These are phyloP conservation scores for Sporothrix luriei DNA, from an alignment of 2,329 filamentous ascomycete genomes.

Conservation along the genomic window DNA sequence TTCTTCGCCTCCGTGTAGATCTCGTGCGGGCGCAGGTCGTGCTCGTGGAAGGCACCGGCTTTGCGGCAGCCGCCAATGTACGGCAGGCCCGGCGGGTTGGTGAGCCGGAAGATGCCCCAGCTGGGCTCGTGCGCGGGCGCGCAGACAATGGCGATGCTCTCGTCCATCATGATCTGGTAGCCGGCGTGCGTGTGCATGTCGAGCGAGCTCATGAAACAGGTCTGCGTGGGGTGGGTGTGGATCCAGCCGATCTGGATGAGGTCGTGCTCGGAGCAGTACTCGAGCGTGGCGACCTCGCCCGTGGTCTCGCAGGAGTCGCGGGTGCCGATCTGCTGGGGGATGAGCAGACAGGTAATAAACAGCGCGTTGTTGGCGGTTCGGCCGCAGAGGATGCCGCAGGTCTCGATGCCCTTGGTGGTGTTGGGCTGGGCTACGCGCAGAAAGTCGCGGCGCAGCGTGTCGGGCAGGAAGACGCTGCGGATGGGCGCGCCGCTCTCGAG, in stretches of 20 bases:
- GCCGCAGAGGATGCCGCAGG: constrained; percentile 91
- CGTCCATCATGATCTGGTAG: constrained; percentile 94
- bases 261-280: constrained; percentile 83
- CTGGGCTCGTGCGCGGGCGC: constrained; percentile 77
- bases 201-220: constrained; percentile 94
- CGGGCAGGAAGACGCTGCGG: constrained; percentile 83
- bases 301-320: constrained; percentile 93
- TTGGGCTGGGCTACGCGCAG: constrained; percentile 73
- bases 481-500: constrained; percentile 87
- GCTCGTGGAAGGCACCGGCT: constrained; percentile 81
- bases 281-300: constrained; percentile 81
- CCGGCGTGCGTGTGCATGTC: constrained; percentile 92
- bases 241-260: constrained; percentile 94
- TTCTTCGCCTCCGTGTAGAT: constrained; percentile 75
- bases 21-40: constrained; percentile 56
- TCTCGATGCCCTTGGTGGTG: constrained; percentile 81
- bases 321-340: constrained; percentile 87
- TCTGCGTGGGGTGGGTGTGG: constrained; percentile 94
- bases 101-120: constrained; percentile 90
- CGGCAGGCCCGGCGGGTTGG: constrained; percentile 85
- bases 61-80: constrained; percentile 80
- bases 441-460: constrained; percentile 72
- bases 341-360: constrained; percentile 84
- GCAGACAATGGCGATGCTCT: constrained; percentile 96
- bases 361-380: constrained; percentile 89